Evolutionary conservation across 495 filamentous ascomycete species (phyloP), one percentile per base, ranked within the genome.

Genomic region (Penicillium diatomitis): DNA sequence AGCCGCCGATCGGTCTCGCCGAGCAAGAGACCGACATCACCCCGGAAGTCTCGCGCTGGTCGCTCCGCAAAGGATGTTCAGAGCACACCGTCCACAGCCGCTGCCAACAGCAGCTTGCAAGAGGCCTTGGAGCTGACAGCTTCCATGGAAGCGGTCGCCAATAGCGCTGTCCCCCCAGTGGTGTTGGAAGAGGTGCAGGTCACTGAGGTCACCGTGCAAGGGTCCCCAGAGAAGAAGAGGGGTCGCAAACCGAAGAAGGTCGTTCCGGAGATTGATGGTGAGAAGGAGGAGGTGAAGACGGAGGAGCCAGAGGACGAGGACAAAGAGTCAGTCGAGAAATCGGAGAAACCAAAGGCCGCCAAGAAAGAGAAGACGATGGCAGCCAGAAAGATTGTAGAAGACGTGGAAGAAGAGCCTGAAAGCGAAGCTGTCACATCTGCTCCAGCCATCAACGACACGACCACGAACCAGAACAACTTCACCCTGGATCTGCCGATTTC

Each of bases 401-500:
- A 51, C 3, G 43, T 44, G 8, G 50, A 57, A 7, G 48, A 56
- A 48, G 61, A 61, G 43, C 37, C 46, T 8, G 60, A 64, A 54
- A 46, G 51, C 11, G 55, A 64, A 34, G 49, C 46, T 28, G 20
- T 43, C 30, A 48, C 43, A 32, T 40, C 63, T 11, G 58, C 69
- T n/a, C 67, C 77, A 46, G 61, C 58, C n/a, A 70, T 71, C 28
- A 79, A 78, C 27, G 81, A 83, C 32, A 70, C 78, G 4, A 20
- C 20, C 20, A 20, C 20, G 20, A 82, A 85, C 61, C 78, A 81
- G 53, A 95, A 87, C 8, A 83, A 80, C n/a, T 78, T 95, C 36
- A 84, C 84, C 48, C 74, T 95, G 8, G 87, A 95, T 56, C 68
- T 86, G 67, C 85, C 87, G 8, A 73, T 83, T 8, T 75, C 72